Evolutionary conservation across 2,329 filamentous ascomycete species (phyloP), one percentile per base, ranked within the genome.

Genomic region (Teratosphaeria gauchensis): DNA sequence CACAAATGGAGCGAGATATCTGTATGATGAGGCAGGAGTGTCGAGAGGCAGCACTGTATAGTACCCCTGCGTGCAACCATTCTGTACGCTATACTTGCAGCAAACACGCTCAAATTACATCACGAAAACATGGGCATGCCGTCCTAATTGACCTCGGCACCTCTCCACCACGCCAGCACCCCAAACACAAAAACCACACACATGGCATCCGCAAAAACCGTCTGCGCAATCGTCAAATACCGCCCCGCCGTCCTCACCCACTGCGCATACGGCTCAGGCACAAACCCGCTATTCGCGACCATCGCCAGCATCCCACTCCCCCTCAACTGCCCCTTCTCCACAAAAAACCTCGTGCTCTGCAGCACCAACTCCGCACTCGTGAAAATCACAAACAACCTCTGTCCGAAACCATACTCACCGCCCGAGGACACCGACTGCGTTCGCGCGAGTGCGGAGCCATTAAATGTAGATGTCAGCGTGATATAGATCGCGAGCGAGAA

Each of bases 321-420:
- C 61, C 82, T 82, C 53, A 81, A 70, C 61, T 75, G 74, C 31
- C 81, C 81, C 65, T 82, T 83, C 66, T 90, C 87, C 56, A 90
- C 69, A 65, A 90, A 84, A 70, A 87, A 89, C 28, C 88, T 79
- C 32, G 82, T 85, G 1, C 84, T 87, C 63, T 92, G 83, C 62
- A 92, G 76, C 56, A 89, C 71, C 11, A 89, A 80, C 75, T 94
- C 88, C 33, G 84, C 85, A 0, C 88, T 90, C 5, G 88, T 86
- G 70, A 92, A 94, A n/a, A 88, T 80, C 77, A 85, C 90, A 73
- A 92, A 91, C 73, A 91, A 86, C 61, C 80, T 78, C 53, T 76
- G 76, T 48, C 77, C 76, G 38, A 72, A 67, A 16, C 73, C 70
- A 32, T 77, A 72, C 1, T 67, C 68, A 7, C 73, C 65, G 53